Base-by-base conservation (phyloP, 306 rosid genomes). In the Trifolium dubium region DNA sequence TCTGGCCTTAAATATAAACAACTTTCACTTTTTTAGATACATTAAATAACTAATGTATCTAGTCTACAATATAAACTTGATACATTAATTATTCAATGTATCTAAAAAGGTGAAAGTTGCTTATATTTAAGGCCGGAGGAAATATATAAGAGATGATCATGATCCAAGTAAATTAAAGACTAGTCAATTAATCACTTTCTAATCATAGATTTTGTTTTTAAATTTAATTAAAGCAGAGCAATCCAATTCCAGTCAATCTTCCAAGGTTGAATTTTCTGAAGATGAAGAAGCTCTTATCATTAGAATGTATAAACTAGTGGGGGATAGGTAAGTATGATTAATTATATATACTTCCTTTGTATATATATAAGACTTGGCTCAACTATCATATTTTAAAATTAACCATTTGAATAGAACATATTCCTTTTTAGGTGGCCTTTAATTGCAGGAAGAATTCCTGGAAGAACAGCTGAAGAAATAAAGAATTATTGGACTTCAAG, bases 391-490 rank as follows among this genome's bases (percentile, higher is more conserved):
- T 53, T 58, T 62, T 43, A 11, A 43, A 44, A 12, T 12, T 44
- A 3, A 44, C 50, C 5, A 44, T 44, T 44, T 44, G 32, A 69
- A 39, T 10, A 23, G 31, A 35, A 5, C 37, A 37, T 51, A 6
- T 10, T 77, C 0, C 4, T 32, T 59, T 18, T 69, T 62, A 92
- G 97, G 89, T 92, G 97, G 97, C 67, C 89, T 75, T 77, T 92
- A 78, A 88, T 92, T 80, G 97, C 97, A 82, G 97, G 97, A 44
- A 89, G 97, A 82, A 89, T 92, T 79, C 97, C 97, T 6, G 96
- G 97, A 83, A 86, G 97, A 89, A 81, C 97, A 78, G 97, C 93
- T 15, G 97, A 92, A 77, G 97, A 92, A 81, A 92, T 92, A 79
- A 79, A 89, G 81, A 88, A 88, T 71, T 92, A 83, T 64, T 92